phyloP scores from a whole-genome alignment of 208 protist species.

The Leptomonas pyrrhocoris region DNA sequence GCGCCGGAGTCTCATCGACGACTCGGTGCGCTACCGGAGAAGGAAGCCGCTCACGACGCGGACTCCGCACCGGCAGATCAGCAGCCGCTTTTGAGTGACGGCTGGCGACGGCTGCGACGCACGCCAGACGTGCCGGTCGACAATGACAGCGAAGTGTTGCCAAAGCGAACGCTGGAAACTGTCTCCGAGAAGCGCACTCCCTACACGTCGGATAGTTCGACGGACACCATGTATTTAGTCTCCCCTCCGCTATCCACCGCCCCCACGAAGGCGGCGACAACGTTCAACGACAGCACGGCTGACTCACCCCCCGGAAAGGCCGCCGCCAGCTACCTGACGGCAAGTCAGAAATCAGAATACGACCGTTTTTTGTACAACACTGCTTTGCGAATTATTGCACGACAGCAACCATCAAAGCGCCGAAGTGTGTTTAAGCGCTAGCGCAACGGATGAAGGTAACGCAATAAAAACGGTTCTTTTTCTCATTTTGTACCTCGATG shows the following conservation, averaged over 20 bases:
- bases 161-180: neutral
- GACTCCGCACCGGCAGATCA: neutral
- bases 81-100: constrained; percentile 14
- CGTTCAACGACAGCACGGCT: neutral
- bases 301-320: neutral
- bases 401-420: constrained; percentile 6
- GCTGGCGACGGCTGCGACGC: neutral
- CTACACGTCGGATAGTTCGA: neutral
- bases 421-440: neutral
- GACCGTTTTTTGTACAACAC: constrained; percentile 50
- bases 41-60: neutral
- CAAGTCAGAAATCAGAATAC: constrained; percentile 42
- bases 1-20: neutral
- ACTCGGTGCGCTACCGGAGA: neutral
- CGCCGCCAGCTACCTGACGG: constrained; percentile 27
- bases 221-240: neutral
- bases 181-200: neutral
- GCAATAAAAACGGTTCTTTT: too few relatives aligned
- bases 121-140: neutral
- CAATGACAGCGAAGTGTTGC: neutral
- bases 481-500: too few relatives aligned
- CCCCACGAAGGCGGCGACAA: constrained; percentile 10
- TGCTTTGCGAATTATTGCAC: constrained; percentile 40
- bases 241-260: neutral
- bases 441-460: too few relatives aligned